These are phyloP conservation scores for Aspergillus fijiensis DNA, from an alignment of 2,329 filamentous ascomycete genomes.

Conservation along the genomic window DNA sequence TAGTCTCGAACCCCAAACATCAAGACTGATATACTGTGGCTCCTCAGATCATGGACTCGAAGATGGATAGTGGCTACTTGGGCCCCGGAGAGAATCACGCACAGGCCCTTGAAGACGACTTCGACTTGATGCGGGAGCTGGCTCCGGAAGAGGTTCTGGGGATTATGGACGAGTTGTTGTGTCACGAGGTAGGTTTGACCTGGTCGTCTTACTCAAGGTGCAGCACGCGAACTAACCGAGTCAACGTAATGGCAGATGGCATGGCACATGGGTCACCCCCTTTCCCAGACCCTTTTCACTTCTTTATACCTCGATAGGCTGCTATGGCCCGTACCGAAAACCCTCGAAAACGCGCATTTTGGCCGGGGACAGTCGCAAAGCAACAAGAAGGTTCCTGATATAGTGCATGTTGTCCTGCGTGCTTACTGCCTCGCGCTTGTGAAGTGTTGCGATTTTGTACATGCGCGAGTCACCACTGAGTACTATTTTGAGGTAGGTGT, in stretches of 20 bases:
- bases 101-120: constrained; percentile 72
- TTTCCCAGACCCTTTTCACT: constrained; percentile 92
- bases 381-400: constrained; percentile 36
- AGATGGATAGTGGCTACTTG: constrained; percentile 95
- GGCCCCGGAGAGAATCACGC: constrained; percentile 62
- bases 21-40: constrained; percentile 17
- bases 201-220: neutral
- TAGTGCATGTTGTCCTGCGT: constrained; percentile 66
- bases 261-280: constrained; percentile 93
- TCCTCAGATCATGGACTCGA: constrained; percentile 90
- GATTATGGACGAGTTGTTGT: constrained; percentile 90
- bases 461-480: constrained; percentile 73
- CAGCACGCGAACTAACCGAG: constrained; percentile 11
- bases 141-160: constrained; percentile 80
- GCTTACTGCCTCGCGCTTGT: constrained; percentile 84
- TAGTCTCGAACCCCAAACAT: neutral
- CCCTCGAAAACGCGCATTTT: constrained; percentile 66
- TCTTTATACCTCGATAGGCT: constrained; percentile 86
- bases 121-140: constrained; percentile 68
- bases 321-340: constrained; percentile 66
- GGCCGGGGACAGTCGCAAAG: constrained; percentile 29
- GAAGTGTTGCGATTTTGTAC: constrained; percentile 78
- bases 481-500: constrained; percentile 79
- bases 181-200: constrained; percentile 67
- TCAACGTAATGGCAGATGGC: constrained; percentile 64